These are phyloP conservation scores for Glarea lozoyensis DNA, from an alignment of 495 filamentous ascomycete species.

Conservation along the genomic window DNA sequence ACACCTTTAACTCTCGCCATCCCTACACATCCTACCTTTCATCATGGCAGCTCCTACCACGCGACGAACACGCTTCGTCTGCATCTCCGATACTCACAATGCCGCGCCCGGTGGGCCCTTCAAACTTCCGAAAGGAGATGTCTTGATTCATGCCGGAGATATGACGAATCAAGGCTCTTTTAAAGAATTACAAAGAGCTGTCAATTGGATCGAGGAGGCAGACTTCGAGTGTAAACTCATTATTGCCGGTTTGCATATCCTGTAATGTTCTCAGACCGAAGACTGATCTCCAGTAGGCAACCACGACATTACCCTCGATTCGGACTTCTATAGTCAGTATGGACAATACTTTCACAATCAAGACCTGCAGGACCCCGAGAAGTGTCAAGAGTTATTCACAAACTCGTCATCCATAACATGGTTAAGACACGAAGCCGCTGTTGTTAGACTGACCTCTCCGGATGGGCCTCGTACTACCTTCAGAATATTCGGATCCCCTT, in stretches of 20 bases:
- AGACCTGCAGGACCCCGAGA: conserved; percentile 41
- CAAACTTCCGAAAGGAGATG: conserved; percentile 70
- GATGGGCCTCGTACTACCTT: conserved; percentile 57
- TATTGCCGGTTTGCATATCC: conserved; percentile 55
- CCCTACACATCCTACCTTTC: too few species aligned
- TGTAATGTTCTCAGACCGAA: not conserved
- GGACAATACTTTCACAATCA: conserved; percentile 50
- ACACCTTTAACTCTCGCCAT: too few species aligned
- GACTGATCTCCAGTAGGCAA: conserved; percentile 45
- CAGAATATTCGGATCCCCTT: conserved; percentile 70
- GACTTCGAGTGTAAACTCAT: conserved; percentile 78
- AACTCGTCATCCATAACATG: conserved; percentile 51
- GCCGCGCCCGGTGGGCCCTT: conserved; percentile 35
- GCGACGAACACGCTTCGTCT: conserved; percentile 46
- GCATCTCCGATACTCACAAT: conserved; percentile 89
- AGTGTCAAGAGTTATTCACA: conserved; percentile 47
- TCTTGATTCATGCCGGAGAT: conserved; percentile 88
- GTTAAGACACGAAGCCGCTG: conserved; percentile 52
- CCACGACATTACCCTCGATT: conserved; percentile 70
- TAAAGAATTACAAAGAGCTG: conserved; percentile 54
- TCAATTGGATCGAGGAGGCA: conserved; percentile 71
- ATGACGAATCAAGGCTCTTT: conserved; percentile 73
- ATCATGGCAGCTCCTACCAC: too few species aligned
- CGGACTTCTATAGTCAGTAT: conserved; percentile 48
- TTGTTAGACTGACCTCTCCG: conserved; percentile 45